Conservation (phyloP, 495 filamentous ascomycete genomes). For the Echria macrotheca region DNA sequence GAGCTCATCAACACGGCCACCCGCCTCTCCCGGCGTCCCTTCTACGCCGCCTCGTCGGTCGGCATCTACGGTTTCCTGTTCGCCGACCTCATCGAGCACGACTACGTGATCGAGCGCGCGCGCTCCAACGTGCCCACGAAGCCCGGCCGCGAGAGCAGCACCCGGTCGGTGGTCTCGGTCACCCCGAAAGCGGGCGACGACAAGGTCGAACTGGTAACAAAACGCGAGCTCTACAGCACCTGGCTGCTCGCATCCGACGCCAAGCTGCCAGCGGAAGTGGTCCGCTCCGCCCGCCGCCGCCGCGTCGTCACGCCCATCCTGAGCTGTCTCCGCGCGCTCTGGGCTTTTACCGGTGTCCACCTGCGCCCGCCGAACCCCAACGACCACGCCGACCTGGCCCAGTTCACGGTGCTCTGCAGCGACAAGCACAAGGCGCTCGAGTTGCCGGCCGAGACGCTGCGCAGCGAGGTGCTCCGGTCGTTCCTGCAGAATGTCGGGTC, state of each 20-base stretch:
- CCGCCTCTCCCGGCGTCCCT: conserved; percentile 65
- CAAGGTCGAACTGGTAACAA: conserved; percentile 77
- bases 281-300: conserved; percentile 58
- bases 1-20: conserved; percentile 77
- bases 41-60: conserved; percentile 84
- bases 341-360: conserved; percentile 62
- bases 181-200: conserved; percentile 64
- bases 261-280: conserved; percentile 63
- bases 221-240: conserved; percentile 81
- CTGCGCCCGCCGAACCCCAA: conserved; percentile 50
- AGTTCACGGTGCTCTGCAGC: conserved; percentile 71
- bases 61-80: conserved; percentile 95
- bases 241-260: conserved; percentile 72
- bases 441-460: conserved; percentile 69
- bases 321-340: conserved; percentile 74
- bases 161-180: conserved; percentile 67
- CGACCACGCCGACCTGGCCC: conserved; percentile 52
- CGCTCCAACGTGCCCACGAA: conserved; percentile 67
- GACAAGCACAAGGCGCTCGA: conserved; percentile 70
- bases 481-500: conserved; percentile 77
- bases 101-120: conserved; percentile 79
- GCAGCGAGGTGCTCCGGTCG: conserved; percentile 69
- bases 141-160: conserved; percentile 63
- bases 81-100: conserved; percentile 80
- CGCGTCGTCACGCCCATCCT: conserved; percentile 74